phyloP scores from a whole-genome alignment of 2,329 filamentous ascomycete species.

The Trichoderma brevicompactum region DNA sequence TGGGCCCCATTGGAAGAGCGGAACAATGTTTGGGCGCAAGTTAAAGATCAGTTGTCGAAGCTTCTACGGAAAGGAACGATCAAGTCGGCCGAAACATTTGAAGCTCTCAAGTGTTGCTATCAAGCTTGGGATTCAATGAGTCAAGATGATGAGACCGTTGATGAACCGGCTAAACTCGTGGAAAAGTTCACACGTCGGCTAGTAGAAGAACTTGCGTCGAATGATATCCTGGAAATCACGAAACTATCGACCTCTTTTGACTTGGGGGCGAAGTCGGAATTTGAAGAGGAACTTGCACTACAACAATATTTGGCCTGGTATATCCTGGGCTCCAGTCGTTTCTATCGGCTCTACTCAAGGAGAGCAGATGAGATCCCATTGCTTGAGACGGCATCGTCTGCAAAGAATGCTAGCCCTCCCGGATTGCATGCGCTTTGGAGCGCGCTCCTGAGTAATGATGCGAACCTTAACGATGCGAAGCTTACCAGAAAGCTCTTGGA shows the following conservation, averaged over 20 bases:
- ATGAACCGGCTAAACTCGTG: constrained; percentile 41
- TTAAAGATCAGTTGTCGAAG: constrained; percentile 42
- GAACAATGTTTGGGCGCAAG: constrained; percentile 40
- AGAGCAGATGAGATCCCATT: constrained; percentile 36
- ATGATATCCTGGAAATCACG: constrained; percentile 34
- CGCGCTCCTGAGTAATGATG: constrained; percentile 44
- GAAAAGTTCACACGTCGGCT: constrained; percentile 43
- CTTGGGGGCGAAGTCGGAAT: constrained; percentile 32
- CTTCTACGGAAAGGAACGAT: constrained; percentile 42
- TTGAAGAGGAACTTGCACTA: constrained; percentile 36
- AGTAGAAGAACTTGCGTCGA: constrained; percentile 38
- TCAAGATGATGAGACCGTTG: constrained; percentile 42
- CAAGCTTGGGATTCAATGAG: constrained; percentile 46
- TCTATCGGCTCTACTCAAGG: constrained; percentile 38
- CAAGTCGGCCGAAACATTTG: constrained; percentile 44
- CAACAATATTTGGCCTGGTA: constrained; percentile 45
- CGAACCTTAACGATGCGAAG: constrained; percentile 44
- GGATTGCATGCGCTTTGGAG: constrained; percentile 38
- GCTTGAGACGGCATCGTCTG: constrained; percentile 36
- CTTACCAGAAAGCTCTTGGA: constrained; percentile 42
- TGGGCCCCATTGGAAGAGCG: constrained; percentile 43
- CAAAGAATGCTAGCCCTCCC: constrained; percentile 29
- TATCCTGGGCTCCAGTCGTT: constrained; percentile 40
- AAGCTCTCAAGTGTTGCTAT: constrained; percentile 48
- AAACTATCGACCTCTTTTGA: constrained; percentile 32